Conservation (phyloP, 371 early-diverging fungal genomes). For the Mucor sp. region DNA sequence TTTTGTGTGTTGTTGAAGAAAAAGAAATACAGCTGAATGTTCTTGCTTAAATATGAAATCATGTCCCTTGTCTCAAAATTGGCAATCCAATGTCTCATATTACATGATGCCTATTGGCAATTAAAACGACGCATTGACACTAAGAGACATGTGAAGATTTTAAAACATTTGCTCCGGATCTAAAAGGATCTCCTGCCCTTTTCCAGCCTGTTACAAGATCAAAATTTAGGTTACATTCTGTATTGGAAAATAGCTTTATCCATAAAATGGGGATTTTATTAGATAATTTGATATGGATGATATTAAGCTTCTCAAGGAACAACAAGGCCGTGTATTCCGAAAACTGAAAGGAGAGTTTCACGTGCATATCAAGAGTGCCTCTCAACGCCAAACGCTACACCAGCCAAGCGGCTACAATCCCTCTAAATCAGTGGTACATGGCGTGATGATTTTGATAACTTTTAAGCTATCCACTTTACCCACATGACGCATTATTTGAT, state of each 20-base stretch:
- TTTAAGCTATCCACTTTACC: not conserved
- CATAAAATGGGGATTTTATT: not conserved
- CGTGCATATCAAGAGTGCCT: not conserved
- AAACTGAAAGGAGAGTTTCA: not conserved
- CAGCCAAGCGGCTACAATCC: not conserved
- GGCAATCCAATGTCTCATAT: constrained; percentile 1
- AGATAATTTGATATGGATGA: not conserved
- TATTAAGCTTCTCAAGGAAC: not conserved
- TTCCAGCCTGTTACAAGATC: not conserved
- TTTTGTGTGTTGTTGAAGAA: not conserved
- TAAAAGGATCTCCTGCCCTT: not conserved
- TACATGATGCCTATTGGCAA: not conserved
- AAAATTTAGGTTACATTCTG: not conserved
- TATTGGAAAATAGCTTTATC: not conserved
- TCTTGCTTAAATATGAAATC: constrained; percentile 1
- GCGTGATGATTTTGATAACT: not conserved
- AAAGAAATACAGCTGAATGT: not conserved
- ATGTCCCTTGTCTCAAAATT: constrained; percentile 2
- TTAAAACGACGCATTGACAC: not conserved
- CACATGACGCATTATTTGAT: not conserved
- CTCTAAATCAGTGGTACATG: not conserved
- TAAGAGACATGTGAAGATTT: constrained; percentile 1
- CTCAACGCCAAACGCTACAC: not conserved
- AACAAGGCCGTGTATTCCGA: not conserved
- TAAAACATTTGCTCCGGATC: not conserved